Conservation (phyloP, 257 asterid genomes). For the Verbascum thapsus region DNA sequence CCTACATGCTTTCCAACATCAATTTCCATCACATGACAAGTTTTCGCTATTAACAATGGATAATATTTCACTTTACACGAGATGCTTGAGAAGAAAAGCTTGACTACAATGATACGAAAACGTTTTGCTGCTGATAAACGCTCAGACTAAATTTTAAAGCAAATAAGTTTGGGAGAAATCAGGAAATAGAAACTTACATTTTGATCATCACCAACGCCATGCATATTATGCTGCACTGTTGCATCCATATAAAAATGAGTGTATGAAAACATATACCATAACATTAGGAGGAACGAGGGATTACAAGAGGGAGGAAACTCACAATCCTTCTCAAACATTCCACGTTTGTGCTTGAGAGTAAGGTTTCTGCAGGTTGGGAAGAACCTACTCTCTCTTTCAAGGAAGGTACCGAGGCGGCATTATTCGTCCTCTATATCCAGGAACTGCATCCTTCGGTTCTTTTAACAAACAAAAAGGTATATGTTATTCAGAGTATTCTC, state of each 20-base stretch:
- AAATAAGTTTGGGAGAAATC: conserved; percentile 14
- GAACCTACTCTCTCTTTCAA: conserved; percentile 66
- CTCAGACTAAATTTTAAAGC: not conserved
- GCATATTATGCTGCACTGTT: conserved; percentile 96
- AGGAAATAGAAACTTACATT: conserved; percentile 52
- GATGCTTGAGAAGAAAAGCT: not conserved
- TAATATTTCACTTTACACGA: not conserved
- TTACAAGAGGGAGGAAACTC: conserved; percentile 33
- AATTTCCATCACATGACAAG: not conserved
- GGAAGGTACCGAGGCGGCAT: conserved; percentile 49
- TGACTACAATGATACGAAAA: not conserved
- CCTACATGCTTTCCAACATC: not conserved
- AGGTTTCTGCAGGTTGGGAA: conserved; percentile 71
- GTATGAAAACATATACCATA: not conserved
- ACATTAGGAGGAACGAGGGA: conserved; percentile 2
- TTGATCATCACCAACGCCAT: conserved; percentile 86
- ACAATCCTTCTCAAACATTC: conserved; percentile 95
- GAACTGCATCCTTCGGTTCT: too few species aligned
- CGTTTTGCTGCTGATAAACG: not conserved
- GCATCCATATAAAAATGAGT: conserved; percentile 24
- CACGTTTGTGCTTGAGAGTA: conserved; percentile 86
- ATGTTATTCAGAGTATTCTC: not conserved
- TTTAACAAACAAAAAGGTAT: too few species aligned
- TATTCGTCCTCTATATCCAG: conserved; percentile 57
- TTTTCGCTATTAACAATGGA: not conserved